phyloP scores from a whole-genome alignment of 192 early-diverging fungal genomes.

The Mycoemilia scoparia region DNA sequence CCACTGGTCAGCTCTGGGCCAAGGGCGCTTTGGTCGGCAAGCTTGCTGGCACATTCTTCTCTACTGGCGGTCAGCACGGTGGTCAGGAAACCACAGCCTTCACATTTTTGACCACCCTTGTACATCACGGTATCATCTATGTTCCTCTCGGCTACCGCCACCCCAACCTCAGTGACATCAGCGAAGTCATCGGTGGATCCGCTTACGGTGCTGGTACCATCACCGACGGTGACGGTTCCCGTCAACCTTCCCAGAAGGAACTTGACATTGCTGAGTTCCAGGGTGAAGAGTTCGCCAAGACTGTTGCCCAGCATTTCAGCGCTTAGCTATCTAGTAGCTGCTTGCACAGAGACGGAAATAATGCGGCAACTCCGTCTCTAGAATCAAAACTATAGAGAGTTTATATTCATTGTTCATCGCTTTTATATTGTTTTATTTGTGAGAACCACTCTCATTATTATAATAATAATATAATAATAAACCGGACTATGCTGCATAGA shows the following conservation, averaged over 20 bases:
- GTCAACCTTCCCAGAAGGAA: conserved; percentile 43
- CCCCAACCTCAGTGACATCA: conserved; percentile 31
- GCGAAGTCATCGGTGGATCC: conserved; percentile 46
- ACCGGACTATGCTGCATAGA: no score
- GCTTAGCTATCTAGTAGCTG: no score
- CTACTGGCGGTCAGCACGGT: conserved; percentile 56
- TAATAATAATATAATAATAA: no score
- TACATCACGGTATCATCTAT: conserved; percentile 64
- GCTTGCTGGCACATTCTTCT: conserved; percentile 54
- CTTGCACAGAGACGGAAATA: no score
- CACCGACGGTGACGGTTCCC: conserved; percentile 43
- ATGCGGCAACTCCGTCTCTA: no score
- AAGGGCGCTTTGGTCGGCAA: conserved; percentile 44
- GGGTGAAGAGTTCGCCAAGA: conserved; percentile 37
- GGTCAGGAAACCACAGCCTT: conserved; percentile 62
- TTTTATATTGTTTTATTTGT: no score
- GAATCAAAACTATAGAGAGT: no score
- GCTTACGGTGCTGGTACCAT: conserved; percentile 51
- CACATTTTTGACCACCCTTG: conserved; percentile 43
- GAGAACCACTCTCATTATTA: no score
- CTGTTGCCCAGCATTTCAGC: conserved; percentile 30
- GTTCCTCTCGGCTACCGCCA: conserved; percentile 48
- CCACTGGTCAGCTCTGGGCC: conserved; percentile 36
- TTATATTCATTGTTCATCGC: no score
- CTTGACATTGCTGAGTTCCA: conserved; percentile 39